phyloP scores from a whole-genome alignment of 352 stramenopile species.

The Phytopythium mirpurense region DNA sequence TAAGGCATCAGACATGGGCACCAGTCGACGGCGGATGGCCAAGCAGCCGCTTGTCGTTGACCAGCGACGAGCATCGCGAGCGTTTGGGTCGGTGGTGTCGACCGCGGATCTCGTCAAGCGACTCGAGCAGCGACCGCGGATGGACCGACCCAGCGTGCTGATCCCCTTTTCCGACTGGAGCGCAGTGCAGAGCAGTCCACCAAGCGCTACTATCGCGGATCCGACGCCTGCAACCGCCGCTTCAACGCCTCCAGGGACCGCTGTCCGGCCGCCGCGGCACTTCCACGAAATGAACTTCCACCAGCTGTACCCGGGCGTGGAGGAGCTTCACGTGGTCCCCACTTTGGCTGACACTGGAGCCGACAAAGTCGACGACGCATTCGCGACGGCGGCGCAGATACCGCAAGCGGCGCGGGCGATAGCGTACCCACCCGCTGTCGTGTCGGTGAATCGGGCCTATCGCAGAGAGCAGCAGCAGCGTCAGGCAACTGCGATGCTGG shows the following conservation, averaged over 20 bases:
- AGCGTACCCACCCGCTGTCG: not conserved
- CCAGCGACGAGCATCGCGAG: not conserved
- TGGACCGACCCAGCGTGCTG: conserved; percentile 3
- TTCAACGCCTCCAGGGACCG: not conserved
- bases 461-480: not conserved
- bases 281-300: conserved; percentile 21
- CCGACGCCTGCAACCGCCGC: not conserved
- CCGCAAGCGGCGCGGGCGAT: not conserved
- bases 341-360: not conserved
- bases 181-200: not conserved
- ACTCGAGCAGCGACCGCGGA: conserved; percentile 4
- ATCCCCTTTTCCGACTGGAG: conserved; percentile 6
- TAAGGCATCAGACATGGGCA: not conserved
- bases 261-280: conserved; percentile 4
- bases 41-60: not conserved
- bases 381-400: not conserved
- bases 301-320: not conserved
- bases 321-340: not conserved
- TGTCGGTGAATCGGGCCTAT: not conserved
- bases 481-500: not conserved
- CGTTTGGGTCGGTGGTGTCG: conserved; percentile 8
- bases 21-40: not conserved
- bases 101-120: conserved; percentile 4
- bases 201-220: not conserved
- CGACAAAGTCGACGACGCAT: not conserved